Evolutionary conservation across 331 rosid genomes (phyloP).

Genomic region (Arachis monticola): DNA sequence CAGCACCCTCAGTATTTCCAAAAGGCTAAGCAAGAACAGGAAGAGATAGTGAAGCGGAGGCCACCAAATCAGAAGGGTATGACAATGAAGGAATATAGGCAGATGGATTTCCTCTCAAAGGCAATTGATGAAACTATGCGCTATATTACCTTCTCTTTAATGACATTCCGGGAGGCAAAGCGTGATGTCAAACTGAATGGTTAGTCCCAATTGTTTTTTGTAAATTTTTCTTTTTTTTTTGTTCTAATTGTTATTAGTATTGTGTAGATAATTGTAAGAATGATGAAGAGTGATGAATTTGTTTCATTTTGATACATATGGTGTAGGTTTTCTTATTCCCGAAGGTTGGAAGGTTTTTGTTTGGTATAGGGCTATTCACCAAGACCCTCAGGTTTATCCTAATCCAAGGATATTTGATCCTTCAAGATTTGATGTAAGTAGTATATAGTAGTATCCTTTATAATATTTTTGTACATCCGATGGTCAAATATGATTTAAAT

Average conservation of each 20-base stretch:
- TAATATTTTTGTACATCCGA: not conserved
- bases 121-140: constrained; percentile 85
- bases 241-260: not conserved
- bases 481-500: not conserved
- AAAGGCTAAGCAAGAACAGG: constrained; percentile 91
- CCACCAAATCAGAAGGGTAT: constrained; percentile 64
- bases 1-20: constrained; percentile 53
- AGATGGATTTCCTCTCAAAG: constrained; percentile 79
- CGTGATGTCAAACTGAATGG: constrained; percentile 66
- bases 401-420: constrained; percentile 68
- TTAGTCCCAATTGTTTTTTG: constrained; percentile 34
- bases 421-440: constrained; percentile 69
- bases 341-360: constrained; percentile 74
- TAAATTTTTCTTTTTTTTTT: not conserved
- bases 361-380: constrained; percentile 74
- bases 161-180: constrained; percentile 74
- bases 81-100: constrained; percentile 64
- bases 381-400: constrained; percentile 63
- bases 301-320: not conserved
- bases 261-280: not conserved
- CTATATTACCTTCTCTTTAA: constrained; percentile 61
- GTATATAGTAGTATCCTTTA: not conserved
- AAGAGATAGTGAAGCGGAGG: constrained; percentile 59
- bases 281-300: not conserved
- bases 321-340: constrained; percentile 68